phyloP scores from a whole-genome alignment of 768 basidiomycete species.

The Hortiboletus campestris region DNA sequence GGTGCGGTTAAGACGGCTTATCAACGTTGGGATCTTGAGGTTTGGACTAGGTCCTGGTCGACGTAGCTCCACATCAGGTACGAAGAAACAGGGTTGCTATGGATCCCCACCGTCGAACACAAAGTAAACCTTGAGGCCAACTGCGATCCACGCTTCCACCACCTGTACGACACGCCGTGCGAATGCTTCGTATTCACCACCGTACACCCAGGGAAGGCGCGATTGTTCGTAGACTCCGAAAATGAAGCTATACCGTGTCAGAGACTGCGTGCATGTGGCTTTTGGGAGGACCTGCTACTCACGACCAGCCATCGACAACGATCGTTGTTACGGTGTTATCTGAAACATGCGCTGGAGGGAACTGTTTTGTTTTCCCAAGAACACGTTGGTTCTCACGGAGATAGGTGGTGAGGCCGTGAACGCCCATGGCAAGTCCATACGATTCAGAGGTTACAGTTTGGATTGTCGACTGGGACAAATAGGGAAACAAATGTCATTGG shows the following conservation, averaged over 20 bases:
- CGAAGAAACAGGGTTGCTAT: not conserved
- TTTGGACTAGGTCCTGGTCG: constrained; percentile 61
- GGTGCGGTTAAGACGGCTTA: constrained; percentile 56
- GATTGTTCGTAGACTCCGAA: constrained; percentile 62
- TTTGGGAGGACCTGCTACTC: constrained; percentile 37
- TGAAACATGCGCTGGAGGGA: constrained; percentile 14
- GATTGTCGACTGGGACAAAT: no score
- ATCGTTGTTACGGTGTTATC: constrained; percentile 39
- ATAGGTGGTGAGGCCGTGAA: constrained; percentile 52
- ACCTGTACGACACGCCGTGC: constrained; percentile 45
- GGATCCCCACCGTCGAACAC: constrained; percentile 72
- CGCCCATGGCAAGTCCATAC: constrained; percentile 43
- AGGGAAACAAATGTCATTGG: not conserved
- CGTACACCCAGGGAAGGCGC: constrained; percentile 78
- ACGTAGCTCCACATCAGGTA: constrained; percentile 13
- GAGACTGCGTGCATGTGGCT: constrained; percentile 8
- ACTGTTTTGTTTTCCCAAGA: constrained; percentile 38
- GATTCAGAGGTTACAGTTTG: no score
- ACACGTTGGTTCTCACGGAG: constrained; percentile 44
- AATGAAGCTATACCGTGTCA: constrained; percentile 57
- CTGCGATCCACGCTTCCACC: constrained; percentile 63
- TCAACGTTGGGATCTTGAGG: constrained; percentile 69
- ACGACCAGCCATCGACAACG: constrained; percentile 88
- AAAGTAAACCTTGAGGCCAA: constrained; percentile 66
- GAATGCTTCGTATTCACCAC: constrained; percentile 73